Base-by-base conservation (phyloP, 768 basidiomycete species). In the Collybia nuda region DNA sequence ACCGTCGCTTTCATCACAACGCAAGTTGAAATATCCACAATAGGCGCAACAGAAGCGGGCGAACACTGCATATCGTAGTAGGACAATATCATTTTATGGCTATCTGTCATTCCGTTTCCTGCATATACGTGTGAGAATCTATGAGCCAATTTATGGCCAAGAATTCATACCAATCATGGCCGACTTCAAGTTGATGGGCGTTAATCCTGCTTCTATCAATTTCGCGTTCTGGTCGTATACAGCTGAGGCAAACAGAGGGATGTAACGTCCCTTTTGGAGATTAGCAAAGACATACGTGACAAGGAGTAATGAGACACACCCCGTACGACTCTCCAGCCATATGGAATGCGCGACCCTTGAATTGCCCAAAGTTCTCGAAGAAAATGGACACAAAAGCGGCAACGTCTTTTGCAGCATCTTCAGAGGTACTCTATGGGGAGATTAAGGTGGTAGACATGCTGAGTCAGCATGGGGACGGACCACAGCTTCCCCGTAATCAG, bases 311-410 rank as follows among this genome's bases (percentile, higher is more conserved):
- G 39, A 19, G 39, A 40, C 81, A 51, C 53, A 88, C 89, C 1
- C 80, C 89, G 55, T 91, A 92, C 0, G 86, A 90, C 66, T 92
- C 90, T 11, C 90, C 83, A 1, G 81, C 71, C 72, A 86, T 76
- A 52, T 86, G 84, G 64, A 86, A 83, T 2, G 71, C 62, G 2
- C 86, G 70, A 2, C 85, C 86, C 56, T 86, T 82, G 71, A 89
- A 88, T 57, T 84, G 72, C 48, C 66, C 74, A 61, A 91, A 91
- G 50, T 83, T 76, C 56, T 89, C 85, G 42, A 89, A 89, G 67
- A 89, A 89, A 47, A 90, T 80, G 2, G 78, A 70, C 0, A 89
- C 73, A 56, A 90, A 90, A 0, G 82, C 79, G 0, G 86, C 85
- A 3, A 90, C 80, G 56, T 90, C 86, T 45, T 78, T 73, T 0